Evolutionary conservation across 768 basidiomycete genomes (phyloP).

Genomic region (Neoboletus magnificus): DNA sequence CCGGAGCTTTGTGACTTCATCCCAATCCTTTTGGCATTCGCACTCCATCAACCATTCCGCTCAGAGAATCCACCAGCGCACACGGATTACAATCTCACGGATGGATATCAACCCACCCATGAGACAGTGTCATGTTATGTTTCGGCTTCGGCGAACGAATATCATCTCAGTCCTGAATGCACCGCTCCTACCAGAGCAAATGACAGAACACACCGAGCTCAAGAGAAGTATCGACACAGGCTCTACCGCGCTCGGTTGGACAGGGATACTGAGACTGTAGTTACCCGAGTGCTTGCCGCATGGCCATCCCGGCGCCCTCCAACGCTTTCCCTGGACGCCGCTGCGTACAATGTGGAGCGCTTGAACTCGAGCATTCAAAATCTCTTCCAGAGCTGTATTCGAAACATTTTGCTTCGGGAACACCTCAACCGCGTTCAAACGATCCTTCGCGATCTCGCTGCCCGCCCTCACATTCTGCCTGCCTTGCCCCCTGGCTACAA

Average conservation of each 20-base stretch:
- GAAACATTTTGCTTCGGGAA: neutral
- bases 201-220: neutral
- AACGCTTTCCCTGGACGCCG: neutral
- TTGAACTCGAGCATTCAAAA: neutral
- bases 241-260: neutral
- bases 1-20: conserved; percentile 7
- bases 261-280: rapidly evolving
- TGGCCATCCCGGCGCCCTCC: neutral
- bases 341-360: neutral
- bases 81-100: neutral
- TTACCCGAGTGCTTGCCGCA: neutral
- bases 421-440: neutral
- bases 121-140: neutral
- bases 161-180: neutral
- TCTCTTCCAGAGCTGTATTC: neutral
- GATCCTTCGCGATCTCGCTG: neutral
- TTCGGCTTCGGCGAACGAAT: neutral
- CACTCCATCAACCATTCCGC: conserved; percentile 7
- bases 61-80: conserved; percentile 4
- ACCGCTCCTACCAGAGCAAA: too few species aligned
- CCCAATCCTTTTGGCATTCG: conserved; percentile 31
- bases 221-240: neutral
- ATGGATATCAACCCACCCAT: neutral
- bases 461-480: neutral
- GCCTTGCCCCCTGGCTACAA: neutral